phyloP scores from a whole-genome alignment of 1,139 yeast genomes.

The Taphrina confusa region DNA sequence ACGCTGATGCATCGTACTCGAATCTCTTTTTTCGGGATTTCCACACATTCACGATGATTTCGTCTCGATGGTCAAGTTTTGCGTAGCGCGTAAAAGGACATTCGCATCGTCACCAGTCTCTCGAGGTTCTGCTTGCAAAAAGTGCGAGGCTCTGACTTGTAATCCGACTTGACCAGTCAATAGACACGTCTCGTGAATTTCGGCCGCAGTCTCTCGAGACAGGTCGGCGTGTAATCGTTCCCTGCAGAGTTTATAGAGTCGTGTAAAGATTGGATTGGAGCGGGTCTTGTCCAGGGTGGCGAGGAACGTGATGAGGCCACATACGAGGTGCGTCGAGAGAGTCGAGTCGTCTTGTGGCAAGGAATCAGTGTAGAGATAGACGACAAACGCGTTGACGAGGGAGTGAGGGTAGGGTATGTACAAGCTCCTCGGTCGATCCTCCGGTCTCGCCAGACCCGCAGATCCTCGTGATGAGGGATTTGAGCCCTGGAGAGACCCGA shows the following conservation, averaged over 20 bases:
- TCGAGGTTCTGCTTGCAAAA: no score
- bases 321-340: not conserved
- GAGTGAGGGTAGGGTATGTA: conserved; percentile 34
- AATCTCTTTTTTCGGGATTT: no score
- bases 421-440: conserved; percentile 27
- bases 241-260: conserved; percentile 3
- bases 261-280: not conserved
- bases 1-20: no score
- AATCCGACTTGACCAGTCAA: conserved; percentile 34
- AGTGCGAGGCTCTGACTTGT: conserved; percentile 32
- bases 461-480: not conserved
- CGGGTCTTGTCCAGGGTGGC: conserved; percentile 2
- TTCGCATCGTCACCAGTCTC: no score
- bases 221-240: conserved; percentile 20
- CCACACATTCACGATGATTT: no score
- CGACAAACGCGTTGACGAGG: conserved; percentile 27
- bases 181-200: conserved; percentile 30
- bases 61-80: no score
- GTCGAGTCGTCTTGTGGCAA: conserved; percentile 7
- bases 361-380: conserved; percentile 32
- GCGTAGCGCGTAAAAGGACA: no score
- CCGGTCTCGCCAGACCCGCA: not conserved
- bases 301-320: conserved; percentile 16
- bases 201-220: conserved; percentile 10
- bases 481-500: not conserved